A percentile compares a stretch with the other conserved stretches of the same genome.
phyloP scores from a whole-genome alignment of 441 rosid species.

The Cnidoscolus chayamansa region DNA sequence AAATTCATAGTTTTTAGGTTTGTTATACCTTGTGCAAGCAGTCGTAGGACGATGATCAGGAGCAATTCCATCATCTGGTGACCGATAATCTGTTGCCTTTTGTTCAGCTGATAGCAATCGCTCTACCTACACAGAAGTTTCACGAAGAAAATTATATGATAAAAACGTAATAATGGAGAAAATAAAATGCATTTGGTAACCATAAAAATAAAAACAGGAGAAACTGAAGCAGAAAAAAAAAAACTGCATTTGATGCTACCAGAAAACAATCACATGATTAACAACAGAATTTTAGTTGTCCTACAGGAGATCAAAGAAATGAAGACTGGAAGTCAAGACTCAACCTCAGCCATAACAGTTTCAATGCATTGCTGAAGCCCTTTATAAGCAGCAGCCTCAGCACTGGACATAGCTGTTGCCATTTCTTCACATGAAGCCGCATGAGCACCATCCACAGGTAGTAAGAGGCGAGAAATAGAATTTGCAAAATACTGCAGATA shows the following conservation, averaged over 20 bases:
- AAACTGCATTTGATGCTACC: conserved; percentile 2
- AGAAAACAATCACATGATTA: not conserved
- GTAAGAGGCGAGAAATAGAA: conserved; percentile 90
- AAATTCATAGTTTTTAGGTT: conserved; percentile 16
- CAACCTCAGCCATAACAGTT: conserved; percentile 99
- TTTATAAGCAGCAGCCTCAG: conserved; percentile 95
- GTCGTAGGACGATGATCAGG: conserved; percentile 97
- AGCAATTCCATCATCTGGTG: conserved; percentile 93
- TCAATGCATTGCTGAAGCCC: conserved; percentile 99
- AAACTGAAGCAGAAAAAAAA: not conserved
- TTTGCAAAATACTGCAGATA: conserved; percentile 83
- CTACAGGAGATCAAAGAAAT: conserved; percentile 18
- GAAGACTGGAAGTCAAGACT: conserved; percentile 27
- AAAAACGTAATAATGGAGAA: conserved; percentile 7
- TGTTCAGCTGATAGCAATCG: conserved; percentile 92
- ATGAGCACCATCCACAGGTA: conserved; percentile 99
- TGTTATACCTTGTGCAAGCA: conserved; percentile 86
- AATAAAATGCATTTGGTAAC: conserved; percentile 11
- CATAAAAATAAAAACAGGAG: not conserved
- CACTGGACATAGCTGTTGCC: conserved; percentile 96
- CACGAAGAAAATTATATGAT: conserved; percentile 9
- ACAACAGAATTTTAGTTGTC: conserved; percentile 15
- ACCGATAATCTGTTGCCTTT: conserved; percentile 84
- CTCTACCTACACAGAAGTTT: conserved; percentile 58
- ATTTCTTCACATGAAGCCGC: conserved; percentile 99